Base-by-base conservation (phyloP, 163 green algal genomes). In the Chlorella variabilis region DNA sequence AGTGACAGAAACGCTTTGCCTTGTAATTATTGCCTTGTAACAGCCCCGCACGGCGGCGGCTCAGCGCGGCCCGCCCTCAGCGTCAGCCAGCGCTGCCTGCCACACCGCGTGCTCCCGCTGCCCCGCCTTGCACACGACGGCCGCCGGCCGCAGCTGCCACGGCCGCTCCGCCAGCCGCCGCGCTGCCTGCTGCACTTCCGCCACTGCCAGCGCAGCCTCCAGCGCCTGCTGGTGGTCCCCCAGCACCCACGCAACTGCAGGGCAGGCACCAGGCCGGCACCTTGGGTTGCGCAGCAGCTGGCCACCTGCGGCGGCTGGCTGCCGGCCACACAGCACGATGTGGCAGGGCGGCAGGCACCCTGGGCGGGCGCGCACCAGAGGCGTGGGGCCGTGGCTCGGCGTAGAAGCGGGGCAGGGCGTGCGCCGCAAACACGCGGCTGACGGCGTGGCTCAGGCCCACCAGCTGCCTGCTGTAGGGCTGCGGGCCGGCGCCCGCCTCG, bases 371-470 rank as follows among this genome's bases (percentile, higher is more conserved):
- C 5, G 13, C 73, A 80, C 73, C 51, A 27, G 73, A 87, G 17
- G 69, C 59, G 23, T 87, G 83, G 9, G 76, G 66, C 21, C 51
- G 67, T 0, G 83, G 83, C 25, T 65, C 41, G 3, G 31, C 71
- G 61, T 87, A 78, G 33, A 81, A 87, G 23, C 33, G 67, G 31
- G 75, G 83, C 39, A 87, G 34, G 31, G 68, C 83, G 18, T 84
- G 76, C 8, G 38, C 27, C 2, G 42, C 13, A 68, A 84, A 87
- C 13, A 56, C 69, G 21, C 39, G 7, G 61, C 54, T 82, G 7
- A 78, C 58, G 15, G 41, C 67, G 18, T 81, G 48, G 63, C 77
- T 77, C 36, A 74, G 38, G 38, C 36, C 21, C 67, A 76, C 59
- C 36, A 79, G 76, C 36, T 48, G 56, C 11, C 29, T 18, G 75